These are phyloP conservation scores for Nitzschia inconspicua DNA, from an alignment of 108 stramenopile genomes.

Conservation along the genomic window DNA sequence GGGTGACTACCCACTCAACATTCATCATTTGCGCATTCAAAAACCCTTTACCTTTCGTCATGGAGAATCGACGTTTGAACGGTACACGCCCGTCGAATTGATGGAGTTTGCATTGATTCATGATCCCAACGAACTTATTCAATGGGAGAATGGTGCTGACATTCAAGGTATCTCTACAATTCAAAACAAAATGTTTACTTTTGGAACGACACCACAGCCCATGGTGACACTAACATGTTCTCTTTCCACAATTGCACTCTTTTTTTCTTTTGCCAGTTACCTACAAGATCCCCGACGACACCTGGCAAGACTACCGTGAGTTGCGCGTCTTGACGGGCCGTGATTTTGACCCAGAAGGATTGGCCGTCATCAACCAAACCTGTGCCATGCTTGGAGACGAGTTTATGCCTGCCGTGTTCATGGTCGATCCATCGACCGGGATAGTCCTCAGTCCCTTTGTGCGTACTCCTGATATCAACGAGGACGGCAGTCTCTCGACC, in stretches of 20 bases:
- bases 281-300: conserved; percentile 24
- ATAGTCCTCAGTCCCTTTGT: conserved; percentile 28
- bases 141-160: conserved; percentile 44
- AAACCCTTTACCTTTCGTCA: conserved; percentile 44
- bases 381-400: conserved; percentile 39
- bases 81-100: conserved; percentile 29
- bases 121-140: conserved; percentile 30
- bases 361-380: conserved; percentile 33
- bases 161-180: no score
- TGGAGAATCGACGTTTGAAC: conserved; percentile 36
- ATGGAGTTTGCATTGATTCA: conserved; percentile 23
- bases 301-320: conserved; percentile 31
- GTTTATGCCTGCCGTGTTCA: conserved; percentile 39
- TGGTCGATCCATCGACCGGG: conserved; percentile 32
- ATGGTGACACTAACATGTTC: no score
- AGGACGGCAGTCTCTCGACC: conserved; percentile 17
- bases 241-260: no score
- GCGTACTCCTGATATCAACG: conserved; percentile 36
- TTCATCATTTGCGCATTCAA: conserved; percentile 37
- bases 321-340: conserved; percentile 34
- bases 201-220: no score
- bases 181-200: no score
- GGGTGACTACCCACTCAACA: conserved; percentile 36
- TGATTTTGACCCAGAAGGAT: conserved; percentile 41
- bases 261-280: no score